Percentiles rank a stretch among this genome's conserved stretches.
Evolutionary conservation across 78 protist species (phyloP).

Genomic region (Reticulomyxa filosa): DNA sequence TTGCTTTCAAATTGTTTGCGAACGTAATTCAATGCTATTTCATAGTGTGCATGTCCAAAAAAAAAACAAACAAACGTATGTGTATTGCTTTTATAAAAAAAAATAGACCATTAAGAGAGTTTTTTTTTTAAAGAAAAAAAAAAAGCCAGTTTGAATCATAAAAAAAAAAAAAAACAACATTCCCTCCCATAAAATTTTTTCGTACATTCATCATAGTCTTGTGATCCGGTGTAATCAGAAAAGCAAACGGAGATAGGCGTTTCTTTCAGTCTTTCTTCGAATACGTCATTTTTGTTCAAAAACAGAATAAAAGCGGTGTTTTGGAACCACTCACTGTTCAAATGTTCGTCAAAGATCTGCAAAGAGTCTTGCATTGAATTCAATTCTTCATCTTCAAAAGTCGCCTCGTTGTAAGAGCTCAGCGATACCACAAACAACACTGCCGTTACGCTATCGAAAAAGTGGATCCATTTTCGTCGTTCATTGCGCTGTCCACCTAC

Average conservation of each 20-base stretch:
- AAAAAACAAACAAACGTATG: no score
- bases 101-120: no score
- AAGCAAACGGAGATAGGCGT: neutral
- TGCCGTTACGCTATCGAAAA: neutral
- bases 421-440: constrained; percentile 1
- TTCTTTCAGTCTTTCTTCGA: neutral
- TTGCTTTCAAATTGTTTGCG: no score
- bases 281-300: neutral
- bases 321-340: neutral
- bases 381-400: neutral
- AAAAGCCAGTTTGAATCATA: no score
- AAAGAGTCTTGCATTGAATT: neutral
- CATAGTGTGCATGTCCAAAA: no score
- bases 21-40: no score
- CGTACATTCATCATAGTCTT: no score
- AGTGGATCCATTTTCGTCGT: constrained; percentile 3
- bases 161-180: no score
- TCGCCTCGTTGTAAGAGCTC: neutral
- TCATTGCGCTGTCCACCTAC: neutral
- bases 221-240: neutral
- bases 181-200: no score
- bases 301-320: constrained; percentile 1
- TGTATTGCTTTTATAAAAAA: no score
- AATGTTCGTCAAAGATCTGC: neutral
- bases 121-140: no score